Base-by-base conservation (phyloP, 768 basidiomycete genomes). In the Lentinula raphanica region DNA sequence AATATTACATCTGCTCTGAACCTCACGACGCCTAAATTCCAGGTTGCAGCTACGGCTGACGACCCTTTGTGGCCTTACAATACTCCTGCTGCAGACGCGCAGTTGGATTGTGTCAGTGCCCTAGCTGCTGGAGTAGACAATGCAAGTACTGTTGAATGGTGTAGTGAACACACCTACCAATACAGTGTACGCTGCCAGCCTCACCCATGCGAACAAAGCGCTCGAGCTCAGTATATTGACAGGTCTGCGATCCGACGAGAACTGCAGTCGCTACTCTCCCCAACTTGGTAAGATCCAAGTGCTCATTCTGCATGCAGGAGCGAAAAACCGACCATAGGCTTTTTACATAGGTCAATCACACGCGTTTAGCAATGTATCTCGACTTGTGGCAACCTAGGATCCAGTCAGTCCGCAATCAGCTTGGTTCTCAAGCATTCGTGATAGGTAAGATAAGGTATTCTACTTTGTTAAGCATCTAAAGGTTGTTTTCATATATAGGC, bases 321-420 rank as follows among this genome's bases (percentile, higher is more conserved):
- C n/a, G n/a, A n/a, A n/a, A n/a, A n/a, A n/a, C n/a, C n/a, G n/a
- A n/a, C n/a, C n/a, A n/a, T n/a, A n/a, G n/a, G n/a, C n/a, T n/a
- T n/a, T n/a, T n/a, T n/a, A n/a, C 48, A 6, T 50, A 81, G 81
- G 79, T 82, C 35, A 82, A 82, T 62, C 80, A 81, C 59, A 82
- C 78, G 12, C 74, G 80, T 56, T 65, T 81, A 8, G 79, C 76
- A 42, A 65, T 73, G 78, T 80, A 76, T 63, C 71, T 81, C n/a
- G 80, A 82, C 63, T 68, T 81, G 42, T 82, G 80, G 79, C 80
- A 80, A 63, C 81, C 79, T 2, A 73, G 80, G 29, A 81, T 83
- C 31, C 67, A 71, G 31, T 70, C 74, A 3, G 76, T 82, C 12
- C 74, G 81, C 31, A 68, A 73, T 31, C 74, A 76, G 53, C 72